Percentiles rank a stretch among this genome's conserved stretches.
These are phyloP conservation scores for Fomitiporia mediterranea DNA, from an alignment of 1,284 basidiomycete species.

Conservation along the genomic window DNA sequence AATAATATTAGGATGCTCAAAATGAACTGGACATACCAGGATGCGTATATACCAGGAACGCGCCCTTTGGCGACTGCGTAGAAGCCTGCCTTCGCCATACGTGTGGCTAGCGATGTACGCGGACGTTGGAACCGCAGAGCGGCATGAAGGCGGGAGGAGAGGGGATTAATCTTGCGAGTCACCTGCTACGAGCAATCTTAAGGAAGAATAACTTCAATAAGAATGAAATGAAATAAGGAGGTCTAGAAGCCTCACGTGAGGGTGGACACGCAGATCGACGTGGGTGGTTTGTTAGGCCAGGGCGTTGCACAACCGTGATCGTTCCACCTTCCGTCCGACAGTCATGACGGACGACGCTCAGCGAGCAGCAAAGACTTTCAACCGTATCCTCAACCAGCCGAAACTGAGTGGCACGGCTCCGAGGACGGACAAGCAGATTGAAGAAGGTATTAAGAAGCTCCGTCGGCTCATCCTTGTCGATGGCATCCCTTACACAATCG, in stretches of 20 bases:
- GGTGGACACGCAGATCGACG: too few relatives aligned
- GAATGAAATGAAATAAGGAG: too few relatives aligned
- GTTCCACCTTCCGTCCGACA: background rate
- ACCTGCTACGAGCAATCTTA: too few relatives aligned
- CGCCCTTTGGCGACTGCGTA: slow-evolving; percentile 38
- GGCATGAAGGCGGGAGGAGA: background rate
- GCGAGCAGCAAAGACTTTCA: slow-evolving; percentile 60
- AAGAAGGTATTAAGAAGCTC: slow-evolving; percentile 78
- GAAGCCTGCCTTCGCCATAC: slow-evolving; percentile 27
- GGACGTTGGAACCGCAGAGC: background rate
- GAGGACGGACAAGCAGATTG: slow-evolving; percentile 61
- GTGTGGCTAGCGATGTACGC: background rate
- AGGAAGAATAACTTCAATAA: too few relatives aligned
- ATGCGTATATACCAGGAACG: slow-evolving; percentile 35
- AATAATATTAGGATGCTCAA: background rate
- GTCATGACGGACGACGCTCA: slow-evolving; percentile 3
- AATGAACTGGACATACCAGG: slow-evolving; percentile 31
- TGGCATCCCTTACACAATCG: slow-evolving; percentile 72
- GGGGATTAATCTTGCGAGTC: too few relatives aligned
- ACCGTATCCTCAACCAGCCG: slow-evolving; percentile 68
- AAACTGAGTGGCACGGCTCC: slow-evolving; percentile 52
- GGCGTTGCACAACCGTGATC: background rate
- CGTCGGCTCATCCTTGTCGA: slow-evolving; percentile 82
- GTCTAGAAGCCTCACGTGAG: too few relatives aligned
- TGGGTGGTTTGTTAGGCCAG: too few relatives aligned